Base-by-base conservation (phyloP, 192 early-diverging fungal genomes). In the Irineochytrium annulatum region DNA sequence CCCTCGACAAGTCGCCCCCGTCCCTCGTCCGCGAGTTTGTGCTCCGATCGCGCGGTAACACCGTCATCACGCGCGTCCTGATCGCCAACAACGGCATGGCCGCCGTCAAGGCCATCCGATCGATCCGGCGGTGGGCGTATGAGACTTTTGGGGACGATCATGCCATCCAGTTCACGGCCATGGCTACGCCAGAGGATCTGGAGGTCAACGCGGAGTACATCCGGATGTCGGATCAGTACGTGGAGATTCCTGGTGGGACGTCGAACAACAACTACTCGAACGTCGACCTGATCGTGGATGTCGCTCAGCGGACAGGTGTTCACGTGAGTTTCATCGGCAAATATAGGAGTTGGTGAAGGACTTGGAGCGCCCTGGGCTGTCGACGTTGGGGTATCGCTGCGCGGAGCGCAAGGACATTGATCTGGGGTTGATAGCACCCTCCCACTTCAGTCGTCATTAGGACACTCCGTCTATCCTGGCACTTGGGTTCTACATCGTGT, bases 41-140 rank as follows among this genome's bases (percentile, higher is more conserved):
- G 14, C 14, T 57, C 43, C 52, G 53, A 30, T 54, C 41, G 19
- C 3, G 34, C 11, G 75, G 75, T 16, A 58, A 57, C 62, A 70
- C 65, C 11, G 68, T 92, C 31, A 97, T 98, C 65, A 89, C 88
- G 32, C 92, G 92, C 67, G 88, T 99, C 29, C 82, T 99, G 39
- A 94, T 99, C 71, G 96, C 96, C 62, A 99, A 99, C 83, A 97
- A 97, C 80, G 96, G 96, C 60, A 97, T 99, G 73, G 96, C 96
- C 0, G 96, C 96, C 41, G 93, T 99, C 63, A 99, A 99, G 71
- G 93, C 94, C 80, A 99, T 99, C 63, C 86, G 96, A 35, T 96
- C 94, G 1, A 89, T 99, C 35, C 88, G 94, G 59, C 89, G 96
- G 75, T 99, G 96, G 96, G 86, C 94, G 8, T 99, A 99, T 68